phyloP scores from a whole-genome alignment of 257 asterid genomes.

The Ilex asprella region DNA sequence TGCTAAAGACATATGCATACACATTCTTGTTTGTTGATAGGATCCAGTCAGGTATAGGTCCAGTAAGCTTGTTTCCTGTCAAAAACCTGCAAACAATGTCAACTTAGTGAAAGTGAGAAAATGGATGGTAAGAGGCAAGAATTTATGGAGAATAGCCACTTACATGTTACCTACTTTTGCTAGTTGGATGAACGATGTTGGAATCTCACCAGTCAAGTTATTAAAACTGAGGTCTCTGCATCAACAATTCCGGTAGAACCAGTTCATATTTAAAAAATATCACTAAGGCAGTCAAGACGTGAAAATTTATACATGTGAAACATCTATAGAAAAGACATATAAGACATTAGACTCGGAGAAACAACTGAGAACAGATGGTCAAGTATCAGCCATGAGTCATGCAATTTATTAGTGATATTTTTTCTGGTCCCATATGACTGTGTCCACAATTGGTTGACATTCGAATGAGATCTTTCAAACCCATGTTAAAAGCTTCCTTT shows the following conservation, averaged over 20 bases:
- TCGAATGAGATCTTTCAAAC: no score
- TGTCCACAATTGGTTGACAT: no score
- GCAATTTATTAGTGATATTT: no score
- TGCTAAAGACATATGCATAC: constrained; percentile 30
- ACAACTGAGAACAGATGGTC: no score
- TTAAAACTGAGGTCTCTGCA: constrained; percentile 87
- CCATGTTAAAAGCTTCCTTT: no score
- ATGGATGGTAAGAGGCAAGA: constrained; percentile 10
- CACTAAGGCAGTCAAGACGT: neutral
- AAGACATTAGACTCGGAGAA: no score
- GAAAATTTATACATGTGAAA: no score
- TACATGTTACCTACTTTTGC: constrained; percentile 64
- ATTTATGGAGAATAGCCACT: constrained; percentile 26
- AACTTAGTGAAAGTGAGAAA: constrained; percentile 6
- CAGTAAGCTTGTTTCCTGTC: constrained; percentile 71
- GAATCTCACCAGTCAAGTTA: constrained; percentile 65
- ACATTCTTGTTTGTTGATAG: constrained; percentile 61
- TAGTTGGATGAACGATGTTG: constrained; percentile 38
- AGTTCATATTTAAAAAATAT: neutral
- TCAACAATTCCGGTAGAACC: constrained; percentile 2
- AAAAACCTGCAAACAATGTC: constrained; percentile 41
- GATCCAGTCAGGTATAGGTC: constrained; percentile 59
- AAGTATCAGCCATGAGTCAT: no score
- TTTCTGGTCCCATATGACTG: no score
- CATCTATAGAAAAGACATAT: no score